phyloP scores from a whole-genome alignment of 345 rosid species.

The Gossypium australe region DNA sequence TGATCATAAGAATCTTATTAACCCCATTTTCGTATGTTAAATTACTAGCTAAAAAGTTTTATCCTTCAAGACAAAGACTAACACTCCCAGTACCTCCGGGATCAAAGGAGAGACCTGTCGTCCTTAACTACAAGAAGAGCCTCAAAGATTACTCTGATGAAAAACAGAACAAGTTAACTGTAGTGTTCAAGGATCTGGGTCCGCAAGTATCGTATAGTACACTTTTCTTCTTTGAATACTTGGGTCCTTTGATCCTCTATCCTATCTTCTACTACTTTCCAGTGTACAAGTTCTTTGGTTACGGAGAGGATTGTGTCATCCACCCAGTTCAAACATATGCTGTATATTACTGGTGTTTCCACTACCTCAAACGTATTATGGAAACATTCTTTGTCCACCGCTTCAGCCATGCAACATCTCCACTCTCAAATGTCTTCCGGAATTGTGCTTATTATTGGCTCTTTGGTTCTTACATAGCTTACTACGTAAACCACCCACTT shows the following conservation, averaged over 20 bases:
- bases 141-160: slow-evolving; percentile 73
- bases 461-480: slow-evolving; percentile 84
- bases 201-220: slow-evolving; percentile 91
- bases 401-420: slow-evolving; percentile 95
- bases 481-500: slow-evolving; percentile 86
- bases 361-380: slow-evolving; percentile 90
- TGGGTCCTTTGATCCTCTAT: slow-evolving; percentile 85
- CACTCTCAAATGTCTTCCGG: slow-evolving; percentile 81
- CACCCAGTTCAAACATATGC: slow-evolving; percentile 93
- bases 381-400: slow-evolving; percentile 91
- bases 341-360: slow-evolving; percentile 90
- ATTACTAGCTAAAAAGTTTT: slow-evolving; percentile 70
- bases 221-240: slow-evolving; percentile 91
- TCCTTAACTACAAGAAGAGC: slow-evolving; percentile 60
- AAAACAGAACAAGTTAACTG: slow-evolving; percentile 50
- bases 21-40: slow-evolving; percentile 10
- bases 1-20: neutral
- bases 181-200: slow-evolving; percentile 91
- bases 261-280: slow-evolving; percentile 86
- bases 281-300: slow-evolving; percentile 74
- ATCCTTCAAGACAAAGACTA: slow-evolving; percentile 94
- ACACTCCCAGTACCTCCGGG: slow-evolving; percentile 74
- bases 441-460: slow-evolving; percentile 96
- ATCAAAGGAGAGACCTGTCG: slow-evolving; percentile 65
- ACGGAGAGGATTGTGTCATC: slow-evolving; percentile 45